Base-by-base conservation (phyloP, 352 stramenopile species). In the Pythium vanterpoolii region DNA sequence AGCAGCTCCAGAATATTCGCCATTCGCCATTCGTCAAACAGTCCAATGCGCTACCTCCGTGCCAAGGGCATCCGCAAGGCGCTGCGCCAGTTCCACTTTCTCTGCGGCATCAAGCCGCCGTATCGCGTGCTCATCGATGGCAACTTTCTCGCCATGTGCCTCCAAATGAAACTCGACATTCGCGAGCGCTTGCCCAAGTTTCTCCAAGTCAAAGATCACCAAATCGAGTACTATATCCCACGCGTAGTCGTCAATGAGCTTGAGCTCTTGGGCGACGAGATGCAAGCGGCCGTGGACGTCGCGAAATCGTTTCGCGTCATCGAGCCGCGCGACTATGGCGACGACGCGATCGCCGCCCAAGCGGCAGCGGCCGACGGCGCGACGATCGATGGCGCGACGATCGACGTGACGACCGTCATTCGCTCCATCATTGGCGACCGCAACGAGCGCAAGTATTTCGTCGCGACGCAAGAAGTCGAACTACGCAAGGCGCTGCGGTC, bases 111-210 rank as follows among this genome's bases (percentile, higher is more conserved):
- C 70, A 95, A 93, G 60, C 61, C 83, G 42, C 86, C 86, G 8
- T 95, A 93, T 68, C 87, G 89, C 52, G 77, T 72, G 49, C 74
- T 95, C 28, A 69, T 95, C 47, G 86, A 95, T 62, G 82, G 82
- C 54, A 95, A 95, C 77, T 95, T 95, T 59, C 76, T 95, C 36
- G 86, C 80, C 50, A 91, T 95, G 82, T 93, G 83, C 64, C 56
- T 87, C 45, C 81, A 95, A 69, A 93, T 93, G 83, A 91, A 95
- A 57, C 79, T 95, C 27, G 79, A 92, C 65, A 63, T 93, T 26
- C 75, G 70, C 21, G 82, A 87, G 66, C 83, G 86, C 40, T 48
- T 95, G 65, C 76, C 86, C 50, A 90, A 90, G 64, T 87, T 92
- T 51, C 65, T 95, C 38, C 86, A 95, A 62, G 84, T 92, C 10